A percentile compares a stretch with the other conserved stretches of the same genome.
Evolutionary conservation across 1,284 basidiomycete species (phyloP).

Genomic region (Trametes versicolor): DNA sequence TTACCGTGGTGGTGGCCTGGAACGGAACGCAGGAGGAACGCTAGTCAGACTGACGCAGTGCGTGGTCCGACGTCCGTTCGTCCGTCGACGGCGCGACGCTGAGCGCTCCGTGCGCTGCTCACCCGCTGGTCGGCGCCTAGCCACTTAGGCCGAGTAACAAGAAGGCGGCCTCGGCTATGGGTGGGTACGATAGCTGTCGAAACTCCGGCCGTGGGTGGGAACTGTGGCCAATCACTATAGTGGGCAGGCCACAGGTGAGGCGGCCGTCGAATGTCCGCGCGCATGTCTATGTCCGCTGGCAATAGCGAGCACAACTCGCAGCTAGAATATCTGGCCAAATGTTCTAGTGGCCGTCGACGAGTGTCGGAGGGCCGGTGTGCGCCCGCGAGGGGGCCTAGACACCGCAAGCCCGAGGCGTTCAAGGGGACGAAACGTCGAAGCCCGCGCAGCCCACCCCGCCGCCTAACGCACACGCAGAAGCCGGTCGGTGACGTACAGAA

Average conservation of each 20-base stretch:
- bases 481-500: constrained; percentile 8
- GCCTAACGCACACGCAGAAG: not conserved
- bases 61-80: constrained; percentile 6
- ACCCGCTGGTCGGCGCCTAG: constrained; percentile 10
- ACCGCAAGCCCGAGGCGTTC: constrained; percentile 10
- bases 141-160: not conserved
- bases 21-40: constrained; percentile 15
- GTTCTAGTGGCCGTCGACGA: not conserved
- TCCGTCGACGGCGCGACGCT: constrained; percentile 1
- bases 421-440: constrained; percentile 3
- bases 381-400: not conserved
- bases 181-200: not conserved
- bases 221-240: not conserved
- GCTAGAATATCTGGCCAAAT: not conserved
- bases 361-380: not conserved
- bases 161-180: constrained; percentile 1
- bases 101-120: constrained; percentile 17
- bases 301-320: not conserved
- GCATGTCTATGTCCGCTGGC: not conserved
- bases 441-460: too few species aligned
- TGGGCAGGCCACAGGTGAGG: not conserved
- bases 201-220: not conserved
- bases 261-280: not conserved
- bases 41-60: not conserved
- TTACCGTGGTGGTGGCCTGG: not conserved